phyloP scores from a whole-genome alignment of 345 rosid genomes.

The Salix udensis region DNA sequence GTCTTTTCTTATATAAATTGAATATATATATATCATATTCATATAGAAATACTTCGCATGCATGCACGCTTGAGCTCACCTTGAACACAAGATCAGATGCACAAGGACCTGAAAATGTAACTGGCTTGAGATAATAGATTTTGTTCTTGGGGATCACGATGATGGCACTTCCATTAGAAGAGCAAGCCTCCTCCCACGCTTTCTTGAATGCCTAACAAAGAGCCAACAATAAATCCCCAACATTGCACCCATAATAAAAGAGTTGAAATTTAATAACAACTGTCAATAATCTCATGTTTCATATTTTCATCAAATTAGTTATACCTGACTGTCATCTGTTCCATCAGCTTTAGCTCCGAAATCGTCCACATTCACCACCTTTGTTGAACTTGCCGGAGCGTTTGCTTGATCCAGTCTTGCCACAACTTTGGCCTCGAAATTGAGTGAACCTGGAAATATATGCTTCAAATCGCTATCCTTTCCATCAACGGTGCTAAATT shows the following conservation, averaged over 20 bases:
- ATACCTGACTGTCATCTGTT: constrained; percentile 34
- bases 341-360: constrained; percentile 44
- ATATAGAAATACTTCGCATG: no score
- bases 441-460: not conserved
- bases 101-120: constrained; percentile 81
- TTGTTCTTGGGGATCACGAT: constrained; percentile 50
- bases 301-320: not conserved
- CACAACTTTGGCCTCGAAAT: not conserved
- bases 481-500: not conserved
- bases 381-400: constrained; percentile 18
- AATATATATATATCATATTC: no score
- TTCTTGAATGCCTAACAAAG: constrained; percentile 38
- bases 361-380: constrained; percentile 31
- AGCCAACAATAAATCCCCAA: constrained; percentile 5
- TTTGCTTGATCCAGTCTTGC: not conserved
- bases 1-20: no score
- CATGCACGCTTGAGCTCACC: constrained; percentile 32
- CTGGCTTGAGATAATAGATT: constrained; percentile 54
- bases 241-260: not conserved
- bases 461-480: not conserved
- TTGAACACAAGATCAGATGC: constrained; percentile 45
- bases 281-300: not conserved
- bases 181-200: constrained; percentile 19
- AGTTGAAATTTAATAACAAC: not conserved
- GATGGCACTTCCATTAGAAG: constrained; percentile 14